These are phyloP conservation scores for Leptographium flavum DNA, from an alignment of 2,329 filamentous ascomycete genomes.

Conservation along the genomic window DNA sequence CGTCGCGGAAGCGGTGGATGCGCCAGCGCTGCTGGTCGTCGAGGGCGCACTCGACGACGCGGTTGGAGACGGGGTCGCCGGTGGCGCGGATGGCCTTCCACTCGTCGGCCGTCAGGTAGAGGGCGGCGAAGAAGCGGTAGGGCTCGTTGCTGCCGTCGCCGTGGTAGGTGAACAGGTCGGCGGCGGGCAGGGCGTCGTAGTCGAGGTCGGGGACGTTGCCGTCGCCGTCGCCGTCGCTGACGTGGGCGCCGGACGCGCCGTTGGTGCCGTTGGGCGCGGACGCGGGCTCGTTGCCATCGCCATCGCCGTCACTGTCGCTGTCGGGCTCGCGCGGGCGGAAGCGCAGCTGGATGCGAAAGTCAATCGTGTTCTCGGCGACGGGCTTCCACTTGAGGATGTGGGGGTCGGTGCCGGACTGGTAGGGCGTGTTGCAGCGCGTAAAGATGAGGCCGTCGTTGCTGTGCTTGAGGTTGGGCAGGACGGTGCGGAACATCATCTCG, in stretches of 20 bases:
- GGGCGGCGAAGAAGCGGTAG: constrained; percentile 52
- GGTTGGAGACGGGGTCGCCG: constrained; percentile 63
- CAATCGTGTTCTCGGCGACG: constrained; percentile 84
- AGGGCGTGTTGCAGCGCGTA: constrained; percentile 78
- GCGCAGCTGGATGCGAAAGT: constrained; percentile 67
- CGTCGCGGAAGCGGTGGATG: constrained; percentile 78
- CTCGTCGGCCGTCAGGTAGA: constrained; percentile 59
- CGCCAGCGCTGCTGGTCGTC: constrained; percentile 67
- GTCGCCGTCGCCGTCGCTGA: constrained; percentile 25
- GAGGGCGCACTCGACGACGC: constrained; percentile 81
- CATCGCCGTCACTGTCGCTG: constrained; percentile 51
- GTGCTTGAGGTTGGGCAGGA: constrained; percentile 72
- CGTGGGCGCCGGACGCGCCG: neutral
- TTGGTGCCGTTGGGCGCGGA: neutral
- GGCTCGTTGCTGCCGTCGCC: constrained; percentile 33
- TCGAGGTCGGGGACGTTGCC: constrained; percentile 55
- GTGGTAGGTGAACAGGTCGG: constrained; percentile 56
- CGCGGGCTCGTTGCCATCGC: constrained; percentile 27
- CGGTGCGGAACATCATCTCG: constrained; percentile 79
- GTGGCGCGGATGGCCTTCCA: constrained; percentile 72
- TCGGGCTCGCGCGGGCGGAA: constrained; percentile 53
- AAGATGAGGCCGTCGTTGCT: constrained; percentile 97
- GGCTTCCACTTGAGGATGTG: constrained; percentile 98
- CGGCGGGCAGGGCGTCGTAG: constrained; percentile 63
- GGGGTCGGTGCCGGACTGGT: constrained; percentile 79